These are phyloP conservation scores for Hymenoscyphus scutula DNA, from an alignment of 2,329 filamentous ascomycete species.

Conservation along the genomic window DNA sequence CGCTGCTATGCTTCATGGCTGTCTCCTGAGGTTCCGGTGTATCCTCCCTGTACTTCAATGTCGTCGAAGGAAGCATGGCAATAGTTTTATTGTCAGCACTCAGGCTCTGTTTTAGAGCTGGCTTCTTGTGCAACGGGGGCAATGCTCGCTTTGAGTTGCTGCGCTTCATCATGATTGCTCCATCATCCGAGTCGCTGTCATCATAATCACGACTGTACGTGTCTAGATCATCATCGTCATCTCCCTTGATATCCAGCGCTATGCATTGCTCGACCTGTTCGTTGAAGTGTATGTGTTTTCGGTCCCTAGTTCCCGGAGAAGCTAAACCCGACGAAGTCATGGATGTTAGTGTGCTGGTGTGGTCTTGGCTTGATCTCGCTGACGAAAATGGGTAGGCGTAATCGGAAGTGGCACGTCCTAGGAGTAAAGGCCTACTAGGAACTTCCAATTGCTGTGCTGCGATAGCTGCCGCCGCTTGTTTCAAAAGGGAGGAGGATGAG, in stretches of 20 bases:
- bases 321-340: constrained; percentile 69
- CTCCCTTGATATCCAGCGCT: constrained; percentile 84
- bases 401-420: constrained; percentile 67
- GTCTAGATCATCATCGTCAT: constrained; percentile 60
- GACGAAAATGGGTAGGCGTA: constrained; percentile 64
- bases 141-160: constrained; percentile 53
- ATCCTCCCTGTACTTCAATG: constrained; percentile 54
- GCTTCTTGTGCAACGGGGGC: constrained; percentile 40
- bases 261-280: constrained; percentile 96
- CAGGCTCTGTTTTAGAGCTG: constrained; percentile 45
- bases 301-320: constrained; percentile 62
- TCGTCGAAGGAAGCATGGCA: constrained; percentile 65
- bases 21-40: constrained; percentile 64
- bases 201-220: constrained; percentile 43
- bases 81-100: constrained; percentile 64
- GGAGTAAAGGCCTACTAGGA: constrained; percentile 45
- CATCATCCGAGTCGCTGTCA: constrained; percentile 60
- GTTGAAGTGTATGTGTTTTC: constrained; percentile 94
- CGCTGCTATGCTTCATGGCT: constrained; percentile 59
- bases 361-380: constrained; percentile 56
- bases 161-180: constrained; percentile 65
- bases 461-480: constrained; percentile 51
- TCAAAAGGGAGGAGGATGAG: constrained; percentile 82
- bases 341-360: constrained; percentile 58
- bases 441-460: constrained; percentile 44